A percentile compares a stretch with the other conserved stretches of the same genome.
These are phyloP conservation scores for Tremellales sp. DNA, from an alignment of 1,284 basidiomycete genomes.

Conservation along the genomic window DNA sequence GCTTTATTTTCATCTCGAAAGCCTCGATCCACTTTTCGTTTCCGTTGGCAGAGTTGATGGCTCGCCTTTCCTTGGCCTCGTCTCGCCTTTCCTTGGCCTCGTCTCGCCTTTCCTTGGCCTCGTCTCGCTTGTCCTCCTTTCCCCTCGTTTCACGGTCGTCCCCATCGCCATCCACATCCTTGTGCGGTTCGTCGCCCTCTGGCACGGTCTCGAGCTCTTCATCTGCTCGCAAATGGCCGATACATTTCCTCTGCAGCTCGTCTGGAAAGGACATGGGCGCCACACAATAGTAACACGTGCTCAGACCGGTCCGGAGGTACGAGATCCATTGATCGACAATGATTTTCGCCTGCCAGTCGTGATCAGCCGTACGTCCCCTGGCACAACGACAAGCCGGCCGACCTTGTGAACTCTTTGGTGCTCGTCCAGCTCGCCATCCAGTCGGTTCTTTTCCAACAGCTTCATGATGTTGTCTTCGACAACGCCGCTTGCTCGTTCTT, in stretches of 20 bases:
- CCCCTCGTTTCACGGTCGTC: constrained; percentile 8
- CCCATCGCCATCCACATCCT: constrained; percentile 47
- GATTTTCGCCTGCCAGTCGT: constrained; percentile 35
- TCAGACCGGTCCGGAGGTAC: constrained; percentile 41
- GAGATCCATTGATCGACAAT: constrained; percentile 39
- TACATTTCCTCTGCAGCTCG: constrained; percentile 87
- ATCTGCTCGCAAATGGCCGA: constrained; percentile 69
- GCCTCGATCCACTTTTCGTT: constrained; percentile 75
- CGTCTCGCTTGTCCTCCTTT: constrained; percentile 10
- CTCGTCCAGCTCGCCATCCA: constrained; percentile 28
- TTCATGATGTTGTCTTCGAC: constrained; percentile 38
- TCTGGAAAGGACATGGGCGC: constrained; percentile 85
- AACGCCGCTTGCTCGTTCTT: constrained; percentile 37
- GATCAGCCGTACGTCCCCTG: background rate
- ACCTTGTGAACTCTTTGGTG: constrained; percentile 30
- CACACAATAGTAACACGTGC: constrained; percentile 82
- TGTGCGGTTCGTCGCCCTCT: constrained; percentile 56
- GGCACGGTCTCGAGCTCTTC: constrained; percentile 45
- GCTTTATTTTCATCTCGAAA: constrained; percentile 55
- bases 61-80: constrained; percentile 6
- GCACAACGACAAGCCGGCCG: constrained; percentile 2
- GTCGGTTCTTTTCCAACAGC: constrained; percentile 26
- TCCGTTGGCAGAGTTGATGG: constrained; percentile 24
- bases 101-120: constrained; percentile 52
- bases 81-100: constrained; percentile 55